These are phyloP conservation scores for Tylopilus subfusipes DNA, from an alignment of 768 basidiomycete genomes.

Conservation along the genomic window DNA sequence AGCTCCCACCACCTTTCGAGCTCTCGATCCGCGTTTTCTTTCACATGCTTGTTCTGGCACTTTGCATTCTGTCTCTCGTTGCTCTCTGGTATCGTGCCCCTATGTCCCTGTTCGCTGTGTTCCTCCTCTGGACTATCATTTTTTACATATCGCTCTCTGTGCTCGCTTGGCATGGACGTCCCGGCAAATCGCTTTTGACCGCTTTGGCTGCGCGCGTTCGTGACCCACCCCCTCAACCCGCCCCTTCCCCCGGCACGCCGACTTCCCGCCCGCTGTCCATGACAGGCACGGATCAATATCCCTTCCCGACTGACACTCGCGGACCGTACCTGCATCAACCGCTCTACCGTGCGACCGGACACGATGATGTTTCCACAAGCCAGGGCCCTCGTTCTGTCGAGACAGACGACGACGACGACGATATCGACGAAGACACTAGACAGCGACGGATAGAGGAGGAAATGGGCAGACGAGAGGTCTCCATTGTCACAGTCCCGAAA, in stretches of 20 bases:
- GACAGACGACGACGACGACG: slow-evolving; percentile 61
- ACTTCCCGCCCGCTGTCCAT: slow-evolving; percentile 40
- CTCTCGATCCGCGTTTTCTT: slow-evolving; percentile 48
- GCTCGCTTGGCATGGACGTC: slow-evolving; percentile 57
- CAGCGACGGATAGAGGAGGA: slow-evolving; percentile 79
- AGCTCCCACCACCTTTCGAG: slow-evolving; percentile 37
- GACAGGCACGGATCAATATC: slow-evolving; percentile 39
- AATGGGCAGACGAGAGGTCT: slow-evolving; percentile 77
- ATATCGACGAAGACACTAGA: slow-evolving; percentile 69
- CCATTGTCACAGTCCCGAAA: slow-evolving; percentile 74
- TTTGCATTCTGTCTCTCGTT: slow-evolving; percentile 54
- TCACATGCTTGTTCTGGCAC: slow-evolving; percentile 55
- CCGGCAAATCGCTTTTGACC: slow-evolving; percentile 55
- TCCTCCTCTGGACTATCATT: slow-evolving; percentile 55
- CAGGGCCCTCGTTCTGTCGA: slow-evolving; percentile 48
- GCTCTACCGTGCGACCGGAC: slow-evolving; percentile 45
- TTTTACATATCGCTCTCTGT: slow-evolving; percentile 55
- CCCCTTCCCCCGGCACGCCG: slow-evolving; percentile 35
- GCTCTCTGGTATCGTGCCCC: slow-evolving; percentile 58
- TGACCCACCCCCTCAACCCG: slow-evolving; percentile 24
- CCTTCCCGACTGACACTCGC: slow-evolving; percentile 42
- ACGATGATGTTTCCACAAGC: slow-evolving; percentile 40
- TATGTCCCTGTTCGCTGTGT: slow-evolving; percentile 55
- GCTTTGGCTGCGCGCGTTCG: slow-evolving; percentile 46
- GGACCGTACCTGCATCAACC: slow-evolving; percentile 73